Evolutionary conservation across 2,329 filamentous ascomycete genomes (phyloP), one percentile per base, ranked within the genome.

Genomic region (Alternaria arbusti): DNA sequence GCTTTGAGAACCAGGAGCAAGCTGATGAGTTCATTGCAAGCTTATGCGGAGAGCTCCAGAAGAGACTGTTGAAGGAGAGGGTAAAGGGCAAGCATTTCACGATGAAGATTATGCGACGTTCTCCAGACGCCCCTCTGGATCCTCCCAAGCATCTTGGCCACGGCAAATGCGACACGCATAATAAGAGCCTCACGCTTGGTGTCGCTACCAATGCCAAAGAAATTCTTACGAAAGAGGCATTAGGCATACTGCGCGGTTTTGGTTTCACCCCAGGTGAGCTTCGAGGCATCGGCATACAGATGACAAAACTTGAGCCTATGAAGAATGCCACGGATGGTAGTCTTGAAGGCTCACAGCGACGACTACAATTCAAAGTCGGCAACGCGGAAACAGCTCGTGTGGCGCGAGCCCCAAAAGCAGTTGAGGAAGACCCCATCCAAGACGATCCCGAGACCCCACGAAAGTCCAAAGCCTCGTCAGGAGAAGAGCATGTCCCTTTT

Each of bases 121-220:
- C 94, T 15, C 84, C 89, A 22, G 92, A 97, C 81, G 95, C 96
- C 15, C 96, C 96, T 0, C 82, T 97, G 15, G 94, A 98, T 76
- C 93, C 96, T 2, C 89, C 91, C 0, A 99, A 99, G 75, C 94
- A 97, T 80, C 85, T 99, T 1, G 96, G 96, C 0, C 96, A 98
- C 79, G 96, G 96, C 2, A 95, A 94, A 80, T 99, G 96, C 74
- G 96, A 99, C 75, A 92, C 89, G 0, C 96, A 94, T 83, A 98
- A 93, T 83, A 98, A 96, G 79, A 97, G 93, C 71, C 80, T 91
- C 9, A 78, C 89, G 2, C 90, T 99, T 64, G 94, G 95, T 1
- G 88, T 97, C 15, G 89, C 94, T 5, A 98, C 95, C 0, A 91
- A 96, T 75, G 86, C 89, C 55, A 86, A 87, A 26, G 88, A 91